Evolutionary conservation across 2,329 filamentous ascomycete species (phyloP).

Genomic region (Phialophora expanda): DNA sequence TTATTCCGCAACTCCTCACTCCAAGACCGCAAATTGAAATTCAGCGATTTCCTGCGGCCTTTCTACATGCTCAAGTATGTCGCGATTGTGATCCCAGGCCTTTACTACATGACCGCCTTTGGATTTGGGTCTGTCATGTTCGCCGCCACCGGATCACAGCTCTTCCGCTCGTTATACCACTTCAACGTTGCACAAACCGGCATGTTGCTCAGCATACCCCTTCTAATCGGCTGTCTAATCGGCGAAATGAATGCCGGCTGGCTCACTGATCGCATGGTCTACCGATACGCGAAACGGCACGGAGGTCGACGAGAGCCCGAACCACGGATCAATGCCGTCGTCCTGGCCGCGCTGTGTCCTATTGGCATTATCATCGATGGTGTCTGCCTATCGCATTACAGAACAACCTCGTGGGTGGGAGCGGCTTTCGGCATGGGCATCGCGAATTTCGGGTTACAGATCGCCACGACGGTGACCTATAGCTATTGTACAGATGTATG

Average conservation of each 20-base stretch:
- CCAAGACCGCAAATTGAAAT: slow-evolving; percentile 25
- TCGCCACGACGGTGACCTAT: slow-evolving; percentile 25
- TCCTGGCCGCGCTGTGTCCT: slow-evolving; percentile 38
- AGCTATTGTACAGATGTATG: slow-evolving; percentile 45
- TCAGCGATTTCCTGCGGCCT: slow-evolving; percentile 39
- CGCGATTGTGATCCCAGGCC: slow-evolving; percentile 37
- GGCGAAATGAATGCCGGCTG: slow-evolving; percentile 40
- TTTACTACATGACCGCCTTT: slow-evolving; percentile 41
- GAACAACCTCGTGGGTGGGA: slow-evolving; percentile 43
- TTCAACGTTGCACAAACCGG: slow-evolving; percentile 40
- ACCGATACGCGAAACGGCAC: slow-evolving; percentile 28
- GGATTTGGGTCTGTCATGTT: slow-evolving; percentile 40
- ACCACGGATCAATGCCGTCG: slow-evolving; percentile 25
- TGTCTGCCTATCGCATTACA: slow-evolving; percentile 40
- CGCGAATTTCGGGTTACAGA: slow-evolving; percentile 31
- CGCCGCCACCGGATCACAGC: slow-evolving; percentile 39
- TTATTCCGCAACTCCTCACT: slow-evolving; percentile 22
- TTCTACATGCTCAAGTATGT: slow-evolving; percentile 42
- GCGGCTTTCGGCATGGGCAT: slow-evolving; percentile 48
- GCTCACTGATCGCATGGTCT: slow-evolving; percentile 30
- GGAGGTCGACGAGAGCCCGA: slow-evolving; percentile 29
- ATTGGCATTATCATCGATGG: slow-evolving; percentile 43
- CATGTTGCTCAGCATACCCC: slow-evolving; percentile 39
- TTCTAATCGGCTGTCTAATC: slow-evolving; percentile 39
- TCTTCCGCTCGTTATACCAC: slow-evolving; percentile 38